These are phyloP conservation scores for Phycomyces blakesleeanus DNA, from an alignment of 192 early-diverging fungal species.

Conservation along the genomic window DNA sequence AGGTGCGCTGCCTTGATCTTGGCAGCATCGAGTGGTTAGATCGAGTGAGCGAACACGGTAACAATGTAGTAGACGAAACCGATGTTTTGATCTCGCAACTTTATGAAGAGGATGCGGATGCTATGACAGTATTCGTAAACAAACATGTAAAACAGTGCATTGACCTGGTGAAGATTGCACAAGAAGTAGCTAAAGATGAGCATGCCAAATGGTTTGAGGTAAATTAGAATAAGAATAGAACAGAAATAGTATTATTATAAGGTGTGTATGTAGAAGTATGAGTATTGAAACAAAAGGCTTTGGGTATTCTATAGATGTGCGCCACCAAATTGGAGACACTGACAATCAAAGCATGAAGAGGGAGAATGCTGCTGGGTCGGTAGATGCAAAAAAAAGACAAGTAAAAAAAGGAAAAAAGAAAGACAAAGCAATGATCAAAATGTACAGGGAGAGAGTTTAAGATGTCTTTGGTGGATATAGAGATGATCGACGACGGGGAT, in stretches of 20 bases:
- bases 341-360: not conserved
- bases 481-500: not conserved
- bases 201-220: slow-evolving; percentile 26
- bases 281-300: not conserved
- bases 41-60: slow-evolving; percentile 1
- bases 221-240: no score
- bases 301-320: not conserved
- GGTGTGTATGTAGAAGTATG: no score
- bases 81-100: slow-evolving; percentile 25
- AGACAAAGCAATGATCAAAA: no score
- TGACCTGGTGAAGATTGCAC: slow-evolving; percentile 9
- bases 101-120: slow-evolving; percentile 23
- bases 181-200: slow-evolving; percentile 16
- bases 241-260: no score
- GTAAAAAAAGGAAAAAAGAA: not conserved
- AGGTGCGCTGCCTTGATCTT: slow-evolving; percentile 14
- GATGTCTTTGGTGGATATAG: not conserved
- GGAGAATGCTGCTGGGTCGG: not conserved
- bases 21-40: slow-evolving; percentile 7
- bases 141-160: slow-evolving; percentile 8
- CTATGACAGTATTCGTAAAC: slow-evolving; percentile 13
- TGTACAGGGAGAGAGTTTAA: no score
- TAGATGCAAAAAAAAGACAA: not conserved
- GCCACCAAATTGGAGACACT: not conserved
- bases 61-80: slow-evolving; percentile 18